These are phyloP conservation scores for Chionographis japonica DNA, from an alignment of 106 monocot species.

Conservation along the genomic window DNA sequence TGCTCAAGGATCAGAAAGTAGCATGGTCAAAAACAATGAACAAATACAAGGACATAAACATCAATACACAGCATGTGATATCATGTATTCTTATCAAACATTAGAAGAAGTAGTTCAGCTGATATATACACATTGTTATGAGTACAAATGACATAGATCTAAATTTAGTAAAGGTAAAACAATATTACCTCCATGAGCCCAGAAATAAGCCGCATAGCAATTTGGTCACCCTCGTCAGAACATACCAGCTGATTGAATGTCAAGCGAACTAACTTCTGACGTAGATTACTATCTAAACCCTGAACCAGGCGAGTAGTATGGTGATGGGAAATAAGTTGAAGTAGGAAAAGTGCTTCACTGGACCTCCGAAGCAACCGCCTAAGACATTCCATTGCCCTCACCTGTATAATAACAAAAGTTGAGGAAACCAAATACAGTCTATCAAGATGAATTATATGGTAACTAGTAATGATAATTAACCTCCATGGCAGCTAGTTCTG, in stretches of 20 bases:
- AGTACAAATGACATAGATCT: not conserved
- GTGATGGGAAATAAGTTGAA: slow-evolving; percentile 91
- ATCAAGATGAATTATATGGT: not conserved
- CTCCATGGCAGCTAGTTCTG: slow-evolving; percentile 97
- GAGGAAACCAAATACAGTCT: not conserved
- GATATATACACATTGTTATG: not conserved
- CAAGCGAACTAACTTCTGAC: slow-evolving; percentile 61
- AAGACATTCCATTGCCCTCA: slow-evolving; percentile 93
- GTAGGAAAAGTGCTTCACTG: slow-evolving; percentile 92
- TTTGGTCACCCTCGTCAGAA: slow-evolving; percentile 89
- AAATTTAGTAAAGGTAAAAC: not conserved
- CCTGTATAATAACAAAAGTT: slow-evolving; percentile 33
- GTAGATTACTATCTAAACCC: slow-evolving; percentile 43
- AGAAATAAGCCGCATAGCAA: slow-evolving; percentile 85
- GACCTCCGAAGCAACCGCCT: slow-evolving; percentile 91
- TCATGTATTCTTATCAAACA: not conserved
- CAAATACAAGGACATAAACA: no score
- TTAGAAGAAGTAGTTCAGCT: not conserved
- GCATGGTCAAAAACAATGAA: no score
- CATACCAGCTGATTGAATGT: slow-evolving; percentile 91
- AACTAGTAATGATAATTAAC: slow-evolving; percentile 22
- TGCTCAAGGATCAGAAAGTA: no score
- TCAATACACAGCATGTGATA: no score
- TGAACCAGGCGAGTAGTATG: slow-evolving; percentile 81
- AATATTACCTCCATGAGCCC: slow-evolving; percentile 83